phyloP scores from a whole-genome alignment of 805 yeast species.

The Saccharomycopsis fermentans region DNA sequence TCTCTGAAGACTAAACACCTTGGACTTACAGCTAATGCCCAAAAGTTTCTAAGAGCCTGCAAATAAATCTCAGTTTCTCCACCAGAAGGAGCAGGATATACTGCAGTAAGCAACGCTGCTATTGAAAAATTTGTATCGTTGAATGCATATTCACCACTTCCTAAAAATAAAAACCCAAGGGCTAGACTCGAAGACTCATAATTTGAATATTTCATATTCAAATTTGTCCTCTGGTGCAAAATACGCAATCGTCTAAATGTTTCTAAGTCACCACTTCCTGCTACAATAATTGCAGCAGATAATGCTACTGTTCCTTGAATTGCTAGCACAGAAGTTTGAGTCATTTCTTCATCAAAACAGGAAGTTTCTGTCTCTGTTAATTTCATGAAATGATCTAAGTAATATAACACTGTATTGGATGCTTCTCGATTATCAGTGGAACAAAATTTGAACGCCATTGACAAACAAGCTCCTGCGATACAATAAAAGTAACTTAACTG shows the following conservation, averaged over 20 bases:
- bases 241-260: slow-evolving; percentile 63
- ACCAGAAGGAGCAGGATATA: slow-evolving; percentile 45
- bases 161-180: slow-evolving; percentile 78
- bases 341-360: slow-evolving; percentile 49
- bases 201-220: slow-evolving; percentile 46
- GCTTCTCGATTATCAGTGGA: slow-evolving; percentile 51
- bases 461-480: slow-evolving; percentile 62
- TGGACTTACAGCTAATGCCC: slow-evolving; percentile 78
- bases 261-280: slow-evolving; percentile 84
- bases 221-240: slow-evolving; percentile 47
- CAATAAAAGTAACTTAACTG: slow-evolving; percentile 53
- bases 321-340: slow-evolving; percentile 42
- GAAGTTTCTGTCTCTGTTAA: slow-evolving; percentile 33
- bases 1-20: slow-evolving; percentile 75
- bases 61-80: slow-evolving; percentile 46
- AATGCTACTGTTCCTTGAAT: slow-evolving; percentile 52
- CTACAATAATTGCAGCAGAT: slow-evolving; percentile 66
- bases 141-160: slow-evolving; percentile 87
- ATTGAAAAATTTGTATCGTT: slow-evolving; percentile 48
- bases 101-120: slow-evolving; percentile 60
- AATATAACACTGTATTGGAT: slow-evolving; percentile 43
- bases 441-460: slow-evolving; percentile 69
- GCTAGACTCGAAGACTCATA: slow-evolving; percentile 74
- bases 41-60: slow-evolving; percentile 81
- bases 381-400: slow-evolving; percentile 41